Evolutionary conservation across 192 early-diverging fungal species (phyloP).

Genomic region (Rhizophagus clarus): DNA sequence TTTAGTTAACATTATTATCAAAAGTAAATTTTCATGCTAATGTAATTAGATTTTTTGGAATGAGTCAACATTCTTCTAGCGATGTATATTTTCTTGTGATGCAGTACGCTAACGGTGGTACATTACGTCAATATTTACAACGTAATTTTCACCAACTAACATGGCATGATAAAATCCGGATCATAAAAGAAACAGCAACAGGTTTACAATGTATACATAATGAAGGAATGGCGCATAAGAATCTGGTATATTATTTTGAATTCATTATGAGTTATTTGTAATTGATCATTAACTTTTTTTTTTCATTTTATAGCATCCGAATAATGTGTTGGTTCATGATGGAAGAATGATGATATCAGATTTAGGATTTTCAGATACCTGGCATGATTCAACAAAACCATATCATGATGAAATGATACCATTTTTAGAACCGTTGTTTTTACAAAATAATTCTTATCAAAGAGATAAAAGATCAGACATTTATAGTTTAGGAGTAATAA

Average conservation of each 20-base stretch:
- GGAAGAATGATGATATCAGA: constrained; percentile 8
- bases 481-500: constrained; percentile 28
- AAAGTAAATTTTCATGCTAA: not conserved
- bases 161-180: constrained; percentile 40
- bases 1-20: not conserved
- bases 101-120: constrained; percentile 12
- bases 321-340: constrained; percentile 23
- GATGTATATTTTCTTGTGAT: not conserved
- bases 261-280: not conserved
- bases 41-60: not conserved
- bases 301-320: constrained; percentile 1
- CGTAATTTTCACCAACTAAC: constrained; percentile 38
- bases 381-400: not conserved
- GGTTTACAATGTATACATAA: constrained; percentile 38
- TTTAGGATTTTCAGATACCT: not conserved
- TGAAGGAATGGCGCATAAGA: constrained; percentile 39
- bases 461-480: constrained; percentile 18
- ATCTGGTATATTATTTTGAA: constrained; percentile 26
- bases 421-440: constrained; percentile 7
- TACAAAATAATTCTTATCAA: constrained; percentile 2
- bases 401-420: not conserved
- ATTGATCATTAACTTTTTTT: constrained; percentile 1
- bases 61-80: not conserved
- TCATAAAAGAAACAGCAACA: constrained; percentile 37
- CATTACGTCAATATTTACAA: not conserved